Percentiles rank a stretch among this genome's conserved stretches.
Evolutionary conservation across 2,329 filamentous ascomycete genomes (phyloP).

Genomic region (Claviceps sp.): DNA sequence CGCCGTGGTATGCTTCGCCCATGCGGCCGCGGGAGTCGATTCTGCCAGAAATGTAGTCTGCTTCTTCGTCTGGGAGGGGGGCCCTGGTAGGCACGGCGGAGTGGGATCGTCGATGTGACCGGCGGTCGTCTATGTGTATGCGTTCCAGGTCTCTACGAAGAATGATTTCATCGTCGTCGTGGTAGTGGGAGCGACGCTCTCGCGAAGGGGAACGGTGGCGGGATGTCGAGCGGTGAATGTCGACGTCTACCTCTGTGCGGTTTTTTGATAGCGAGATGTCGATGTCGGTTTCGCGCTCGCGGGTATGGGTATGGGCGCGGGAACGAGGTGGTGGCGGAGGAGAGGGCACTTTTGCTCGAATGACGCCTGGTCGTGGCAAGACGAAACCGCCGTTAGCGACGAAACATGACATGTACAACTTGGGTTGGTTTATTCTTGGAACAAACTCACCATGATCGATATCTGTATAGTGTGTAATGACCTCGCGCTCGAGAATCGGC

Average conservation of each 20-base stretch:
- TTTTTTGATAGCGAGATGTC: constrained; percentile 43
- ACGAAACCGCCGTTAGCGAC: too few species aligned
- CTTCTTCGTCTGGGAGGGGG: constrained; percentile 43
- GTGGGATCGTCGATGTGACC: constrained; percentile 33
- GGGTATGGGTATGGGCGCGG: constrained; percentile 19
- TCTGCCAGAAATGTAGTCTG: constrained; percentile 43
- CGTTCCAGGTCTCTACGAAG: constrained; percentile 44
- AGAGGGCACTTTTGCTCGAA: constrained; percentile 28
- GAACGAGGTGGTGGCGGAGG: constrained; percentile 35
- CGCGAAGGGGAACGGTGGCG: constrained; percentile 19
- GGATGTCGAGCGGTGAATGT: constrained; percentile 32
- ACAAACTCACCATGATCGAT: constrained; percentile 63
- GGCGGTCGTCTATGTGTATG: constrained; percentile 30
- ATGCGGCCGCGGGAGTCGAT: constrained; percentile 49
- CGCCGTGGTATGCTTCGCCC: constrained; percentile 62
- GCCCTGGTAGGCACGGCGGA: constrained; percentile 30
- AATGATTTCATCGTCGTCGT: constrained; percentile 57
- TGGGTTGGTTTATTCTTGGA: background rate
- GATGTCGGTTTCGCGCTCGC: constrained; percentile 37
- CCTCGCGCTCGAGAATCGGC: constrained; percentile 73
- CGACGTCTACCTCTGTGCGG: constrained; percentile 46
- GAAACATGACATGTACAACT: too few species aligned
- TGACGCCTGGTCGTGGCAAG: constrained; percentile 25
- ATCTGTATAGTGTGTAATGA: constrained; percentile 78
- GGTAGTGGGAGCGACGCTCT: constrained; percentile 27